Conservation (phyloP, 768 basidiomycete genomes). For the Mycena latifolia region DNA sequence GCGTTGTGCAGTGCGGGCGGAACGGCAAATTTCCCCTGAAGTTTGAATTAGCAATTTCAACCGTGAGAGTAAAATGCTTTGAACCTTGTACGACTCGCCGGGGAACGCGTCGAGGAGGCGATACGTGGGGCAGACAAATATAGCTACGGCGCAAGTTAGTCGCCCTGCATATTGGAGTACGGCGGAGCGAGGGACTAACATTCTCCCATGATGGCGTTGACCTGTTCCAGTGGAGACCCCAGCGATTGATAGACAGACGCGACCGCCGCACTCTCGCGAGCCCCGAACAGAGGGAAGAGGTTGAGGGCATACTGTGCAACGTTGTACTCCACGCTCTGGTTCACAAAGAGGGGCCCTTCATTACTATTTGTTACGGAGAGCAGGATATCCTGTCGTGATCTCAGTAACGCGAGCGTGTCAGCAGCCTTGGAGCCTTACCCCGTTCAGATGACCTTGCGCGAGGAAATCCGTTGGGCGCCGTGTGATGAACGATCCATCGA, state of each 20-base stretch:
- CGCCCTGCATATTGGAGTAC: too few species aligned
- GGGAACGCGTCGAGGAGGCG: slow-evolving; percentile 23
- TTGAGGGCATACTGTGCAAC: slow-evolving; percentile 34
- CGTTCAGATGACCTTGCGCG: slow-evolving; percentile 41
- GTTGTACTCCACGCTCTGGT: too few species aligned
- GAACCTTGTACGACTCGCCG: slow-evolving; percentile 10
- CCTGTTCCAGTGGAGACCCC: slow-evolving; percentile 35
- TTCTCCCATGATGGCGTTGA: slow-evolving; percentile 37
- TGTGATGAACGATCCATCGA: slow-evolving; percentile 46
- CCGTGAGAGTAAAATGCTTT: neutral
- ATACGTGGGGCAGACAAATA: slow-evolving; percentile 43
- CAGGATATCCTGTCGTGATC: too few species aligned
- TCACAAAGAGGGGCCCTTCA: too few species aligned
- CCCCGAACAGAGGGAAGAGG: slow-evolving; percentile 36
- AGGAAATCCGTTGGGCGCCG: slow-evolving; percentile 45
- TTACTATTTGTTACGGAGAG: too few species aligned
- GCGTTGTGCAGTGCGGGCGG: slow-evolving; percentile 37
- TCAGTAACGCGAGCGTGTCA: too few species aligned
- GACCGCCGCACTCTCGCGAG: neutral
- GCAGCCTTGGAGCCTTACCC: slow-evolving; percentile 37
- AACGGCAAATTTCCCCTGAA: slow-evolving; percentile 37
- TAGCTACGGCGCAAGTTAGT: slow-evolving; percentile 22
- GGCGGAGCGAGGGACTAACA: slow-evolving; percentile 34
- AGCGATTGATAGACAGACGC: slow-evolving; percentile 27
- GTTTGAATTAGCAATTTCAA: too few species aligned